Percentiles rank a stretch among this genome's conserved stretches.
Evolutionary conservation across 2,329 filamentous ascomycete genomes (phyloP).

Genomic region (Zasmidium angulare): DNA sequence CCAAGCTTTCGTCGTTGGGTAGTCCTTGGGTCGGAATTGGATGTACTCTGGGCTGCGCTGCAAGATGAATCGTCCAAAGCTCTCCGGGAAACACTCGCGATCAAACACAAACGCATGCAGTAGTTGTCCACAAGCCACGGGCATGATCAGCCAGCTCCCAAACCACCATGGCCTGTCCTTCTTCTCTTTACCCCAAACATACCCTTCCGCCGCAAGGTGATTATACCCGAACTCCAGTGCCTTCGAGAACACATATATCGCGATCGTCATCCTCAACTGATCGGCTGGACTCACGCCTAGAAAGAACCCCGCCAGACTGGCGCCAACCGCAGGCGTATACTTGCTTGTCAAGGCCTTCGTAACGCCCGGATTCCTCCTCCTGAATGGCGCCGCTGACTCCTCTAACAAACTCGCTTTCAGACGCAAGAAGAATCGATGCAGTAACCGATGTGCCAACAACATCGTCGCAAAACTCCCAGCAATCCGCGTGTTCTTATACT

Average conservation of each 20-base stretch:
- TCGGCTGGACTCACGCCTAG: constrained; percentile 72
- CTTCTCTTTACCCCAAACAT: constrained; percentile 42
- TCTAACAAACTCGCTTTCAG: constrained; percentile 76
- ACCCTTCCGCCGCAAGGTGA: constrained; percentile 68
- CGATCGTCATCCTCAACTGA: constrained; percentile 73
- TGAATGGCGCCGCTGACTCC: constrained; percentile 74
- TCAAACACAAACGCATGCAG: constrained; percentile 54
- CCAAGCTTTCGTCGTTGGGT: constrained; percentile 72
- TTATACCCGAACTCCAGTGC: constrained; percentile 88
- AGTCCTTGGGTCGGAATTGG: constrained; percentile 66
- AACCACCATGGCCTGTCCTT: constrained; percentile 65
- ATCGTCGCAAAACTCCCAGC: constrained; percentile 82
- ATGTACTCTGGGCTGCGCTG: constrained; percentile 76
- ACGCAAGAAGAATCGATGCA: constrained; percentile 85
- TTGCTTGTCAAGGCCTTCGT: constrained; percentile 74
- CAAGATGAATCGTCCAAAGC: constrained; percentile 65
- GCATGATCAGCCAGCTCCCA: constrained; percentile 54
- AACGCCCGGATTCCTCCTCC: constrained; percentile 76
- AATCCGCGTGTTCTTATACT: constrained; percentile 65
- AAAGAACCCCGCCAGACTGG: constrained; percentile 79
- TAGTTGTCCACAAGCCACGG: constrained; percentile 49
- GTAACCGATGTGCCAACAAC: constrained; percentile 80
- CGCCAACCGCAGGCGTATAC: constrained; percentile 85
- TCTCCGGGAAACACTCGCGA: constrained; percentile 53
- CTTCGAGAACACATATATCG: constrained; percentile 78